phyloP scores from a whole-genome alignment of 192 early-diverging fungal species.

The Lunasporangiospora selenospora region DNA sequence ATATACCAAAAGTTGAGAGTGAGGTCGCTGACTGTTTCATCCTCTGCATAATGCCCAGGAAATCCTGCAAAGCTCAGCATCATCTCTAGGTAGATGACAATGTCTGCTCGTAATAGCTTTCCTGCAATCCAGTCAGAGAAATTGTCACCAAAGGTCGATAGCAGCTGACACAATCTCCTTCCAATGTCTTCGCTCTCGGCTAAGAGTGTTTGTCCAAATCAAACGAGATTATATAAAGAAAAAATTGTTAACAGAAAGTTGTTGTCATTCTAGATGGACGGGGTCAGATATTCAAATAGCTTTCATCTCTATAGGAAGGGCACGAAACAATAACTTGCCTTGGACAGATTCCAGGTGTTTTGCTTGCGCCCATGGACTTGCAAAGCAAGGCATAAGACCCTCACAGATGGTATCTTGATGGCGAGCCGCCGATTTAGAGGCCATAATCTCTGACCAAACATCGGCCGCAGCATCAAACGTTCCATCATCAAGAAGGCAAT shows the following conservation, averaged over 20 bases:
- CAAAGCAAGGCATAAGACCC: conserved; percentile 53
- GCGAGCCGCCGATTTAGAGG: conserved; percentile 36
- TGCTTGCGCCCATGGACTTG: conserved; percentile 53
- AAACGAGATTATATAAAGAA: background rate
- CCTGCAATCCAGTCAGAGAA: conserved; percentile 58
- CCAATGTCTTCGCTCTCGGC: conserved; percentile 58
- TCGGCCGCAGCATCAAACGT: conserved; percentile 60
- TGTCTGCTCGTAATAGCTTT: conserved; percentile 50
- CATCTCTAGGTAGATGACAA: conserved; percentile 54
- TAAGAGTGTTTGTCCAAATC: background rate
- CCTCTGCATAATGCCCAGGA: conserved; percentile 70
- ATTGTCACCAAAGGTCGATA: conserved; percentile 64
- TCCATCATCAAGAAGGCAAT: conserved; percentile 48
- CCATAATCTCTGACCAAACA: conserved; percentile 60
- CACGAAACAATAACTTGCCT: too few species aligned
- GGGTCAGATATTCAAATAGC: background rate
- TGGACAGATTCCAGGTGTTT: conserved; percentile 51
- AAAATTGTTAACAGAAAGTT: background rate
- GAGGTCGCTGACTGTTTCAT: conserved; percentile 74
- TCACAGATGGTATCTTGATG: conserved; percentile 52
- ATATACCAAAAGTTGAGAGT: conserved; percentile 78
- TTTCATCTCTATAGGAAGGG: too few species aligned
- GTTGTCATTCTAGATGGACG: background rate
- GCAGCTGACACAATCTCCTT: conserved; percentile 53
- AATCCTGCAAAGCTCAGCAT: conserved; percentile 73